Evolutionary conservation across 768 basidiomycete species (phyloP).

Genomic region (Kwoniella pini): DNA sequence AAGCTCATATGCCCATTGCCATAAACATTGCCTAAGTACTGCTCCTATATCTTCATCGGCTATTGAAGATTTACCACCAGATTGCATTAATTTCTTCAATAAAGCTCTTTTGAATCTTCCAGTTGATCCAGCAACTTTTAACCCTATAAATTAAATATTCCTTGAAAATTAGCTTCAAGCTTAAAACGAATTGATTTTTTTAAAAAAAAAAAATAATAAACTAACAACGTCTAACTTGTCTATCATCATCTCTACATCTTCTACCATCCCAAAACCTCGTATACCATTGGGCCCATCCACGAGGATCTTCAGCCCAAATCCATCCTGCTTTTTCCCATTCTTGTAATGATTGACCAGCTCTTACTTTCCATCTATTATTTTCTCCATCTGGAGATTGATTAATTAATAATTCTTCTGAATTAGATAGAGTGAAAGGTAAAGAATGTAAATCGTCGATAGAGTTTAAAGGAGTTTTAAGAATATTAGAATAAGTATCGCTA

Average conservation of each 20-base stretch:
- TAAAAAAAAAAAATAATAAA: not conserved
- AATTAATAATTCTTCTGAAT: constrained; percentile 23
- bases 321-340: constrained; percentile 55
- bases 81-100: constrained; percentile 45
- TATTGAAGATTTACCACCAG: constrained; percentile 25
- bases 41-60: constrained; percentile 49
- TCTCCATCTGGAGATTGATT: constrained; percentile 31
- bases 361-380: constrained; percentile 43
- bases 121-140: constrained; percentile 51
- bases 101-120: constrained; percentile 49
- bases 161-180: not conserved
- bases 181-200: not conserved
- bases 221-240: constrained; percentile 52
- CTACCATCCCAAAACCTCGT: constrained; percentile 49
- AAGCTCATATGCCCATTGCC: constrained; percentile 54
- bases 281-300: constrained; percentile 56
- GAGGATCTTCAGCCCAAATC: constrained; percentile 53
- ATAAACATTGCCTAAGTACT: constrained; percentile 49
- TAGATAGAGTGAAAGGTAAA: constrained; percentile 34
- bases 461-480: constrained; percentile 33
- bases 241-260: constrained; percentile 50
- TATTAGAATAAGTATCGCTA: constrained; percentile 46
- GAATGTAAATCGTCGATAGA: constrained; percentile 22
- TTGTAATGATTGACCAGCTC: constrained; percentile 48
- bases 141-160: constrained; percentile 28